Percentiles rank a stretch among this genome's conserved stretches.
Conservation (phyloP, 129 eudicot species). For the Pseudognaphalium luteoalbum region DNA sequence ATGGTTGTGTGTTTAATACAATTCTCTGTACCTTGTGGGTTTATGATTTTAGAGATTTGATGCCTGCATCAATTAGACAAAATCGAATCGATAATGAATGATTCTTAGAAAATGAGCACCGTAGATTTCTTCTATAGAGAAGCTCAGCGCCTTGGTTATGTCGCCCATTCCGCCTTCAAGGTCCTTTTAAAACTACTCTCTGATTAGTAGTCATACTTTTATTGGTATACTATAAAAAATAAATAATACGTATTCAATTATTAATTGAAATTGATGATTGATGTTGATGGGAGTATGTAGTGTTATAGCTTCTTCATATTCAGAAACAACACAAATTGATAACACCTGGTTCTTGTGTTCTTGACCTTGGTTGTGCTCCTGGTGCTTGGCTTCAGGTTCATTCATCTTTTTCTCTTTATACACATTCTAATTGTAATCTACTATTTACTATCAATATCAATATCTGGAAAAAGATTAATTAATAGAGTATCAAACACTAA, state of each 20-base stretch:
- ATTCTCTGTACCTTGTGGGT: constrained; percentile 76
- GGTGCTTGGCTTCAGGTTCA: constrained; percentile 99
- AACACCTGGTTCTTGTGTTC: constrained; percentile 77
- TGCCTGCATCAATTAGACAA: background rate
- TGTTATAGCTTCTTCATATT: constrained; percentile 68
- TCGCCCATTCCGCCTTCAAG: constrained; percentile 98
- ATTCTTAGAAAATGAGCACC: constrained; percentile 32
- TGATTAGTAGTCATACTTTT: too few species aligned
- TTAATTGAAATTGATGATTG: background rate
- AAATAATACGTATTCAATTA: background rate
- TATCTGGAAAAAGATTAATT: too few species aligned
- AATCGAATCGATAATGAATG: constrained; percentile 36
- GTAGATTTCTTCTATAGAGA: constrained; percentile 94
- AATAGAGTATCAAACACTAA: too few species aligned
- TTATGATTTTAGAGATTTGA: constrained; percentile 4
- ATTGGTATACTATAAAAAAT: background rate
- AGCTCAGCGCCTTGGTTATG: constrained; percentile 96
- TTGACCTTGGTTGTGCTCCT: constrained; percentile 98
- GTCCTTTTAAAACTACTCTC: too few species aligned
- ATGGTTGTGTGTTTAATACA: constrained; percentile 84
- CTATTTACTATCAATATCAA: too few species aligned
- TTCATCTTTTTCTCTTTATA: background rate
- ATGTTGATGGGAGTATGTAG: too few species aligned
- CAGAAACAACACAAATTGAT: constrained; percentile 86
- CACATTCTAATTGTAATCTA: background rate